These are phyloP conservation scores for Colletotrichum sidae DNA, from an alignment of 2,329 filamentous ascomycete genomes.

Conservation along the genomic window DNA sequence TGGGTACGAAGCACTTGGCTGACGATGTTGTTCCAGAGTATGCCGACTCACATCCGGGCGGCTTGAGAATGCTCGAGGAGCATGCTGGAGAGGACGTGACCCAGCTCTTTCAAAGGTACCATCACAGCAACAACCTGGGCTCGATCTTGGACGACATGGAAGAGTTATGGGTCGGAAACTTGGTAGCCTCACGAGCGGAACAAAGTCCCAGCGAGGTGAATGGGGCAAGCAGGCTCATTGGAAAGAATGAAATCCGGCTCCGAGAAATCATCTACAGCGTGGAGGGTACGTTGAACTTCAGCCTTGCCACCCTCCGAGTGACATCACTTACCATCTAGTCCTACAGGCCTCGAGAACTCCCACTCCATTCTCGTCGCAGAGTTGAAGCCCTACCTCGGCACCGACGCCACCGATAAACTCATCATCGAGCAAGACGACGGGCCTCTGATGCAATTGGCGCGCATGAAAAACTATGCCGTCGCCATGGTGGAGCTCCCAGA, in stretches of 20 bases:
- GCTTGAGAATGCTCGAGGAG: conserved; percentile 7
- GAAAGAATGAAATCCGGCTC: conserved; percentile 17
- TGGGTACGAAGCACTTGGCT: not conserved
- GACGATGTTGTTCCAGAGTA: conserved; percentile 20
- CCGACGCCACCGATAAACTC: conserved; percentile 17
- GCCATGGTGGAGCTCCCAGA: not conserved
- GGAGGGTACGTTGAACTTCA: not conserved
- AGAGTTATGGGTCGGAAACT: conserved; percentile 15
- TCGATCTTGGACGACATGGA: conserved; percentile 15
- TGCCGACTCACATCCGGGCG: conserved; percentile 33
- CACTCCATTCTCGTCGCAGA: not conserved
- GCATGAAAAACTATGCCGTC: conserved; percentile 17
- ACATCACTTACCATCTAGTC: not conserved
- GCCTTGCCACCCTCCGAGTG: not conserved
- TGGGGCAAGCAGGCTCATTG: not conserved
- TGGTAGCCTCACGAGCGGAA: conserved; percentile 8
- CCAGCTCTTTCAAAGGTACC: conserved; percentile 19
- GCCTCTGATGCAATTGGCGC: conserved; percentile 2
- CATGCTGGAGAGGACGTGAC: conserved; percentile 32
- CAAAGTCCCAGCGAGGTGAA: not conserved
- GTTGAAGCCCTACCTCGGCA: conserved; percentile 4
- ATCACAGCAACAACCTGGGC: not conserved
- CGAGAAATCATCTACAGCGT: conserved; percentile 11
- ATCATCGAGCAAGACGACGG: not conserved
- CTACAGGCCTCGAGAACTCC: conserved; percentile 6